A percentile compares a stretch with the other conserved stretches of the same genome.
Evolutionary conservation across 2,329 filamentous ascomycete species (phyloP).

Genomic region (Zymoseptoria ardabiliae): DNA sequence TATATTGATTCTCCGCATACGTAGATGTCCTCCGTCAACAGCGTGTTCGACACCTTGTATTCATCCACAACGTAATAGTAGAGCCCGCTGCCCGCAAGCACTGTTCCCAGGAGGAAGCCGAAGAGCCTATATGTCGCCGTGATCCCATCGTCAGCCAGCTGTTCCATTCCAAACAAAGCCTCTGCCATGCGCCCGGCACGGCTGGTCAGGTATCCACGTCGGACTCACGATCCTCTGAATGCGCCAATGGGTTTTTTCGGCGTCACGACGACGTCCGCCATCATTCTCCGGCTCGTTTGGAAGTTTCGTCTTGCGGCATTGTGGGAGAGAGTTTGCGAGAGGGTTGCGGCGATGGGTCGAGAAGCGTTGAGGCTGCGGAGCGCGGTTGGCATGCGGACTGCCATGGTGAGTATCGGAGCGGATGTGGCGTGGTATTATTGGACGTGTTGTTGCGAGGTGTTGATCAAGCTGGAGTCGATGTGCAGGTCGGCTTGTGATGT

Average conservation of each 20-base stretch:
- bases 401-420: not conserved
- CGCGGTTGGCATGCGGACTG: not conserved
- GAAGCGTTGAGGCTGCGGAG: not conserved
- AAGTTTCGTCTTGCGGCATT: slow-evolving; percentile 25
- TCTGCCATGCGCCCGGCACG: not conserved
- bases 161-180: not conserved
- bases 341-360: slow-evolving; percentile 1
- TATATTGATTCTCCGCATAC: slow-evolving; percentile 51
- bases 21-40: slow-evolving; percentile 91
- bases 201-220: not conserved
- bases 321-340: slow-evolving; percentile 6
- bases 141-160: slow-evolving; percentile 1
- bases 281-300: slow-evolving; percentile 30
- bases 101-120: slow-evolving; percentile 81
- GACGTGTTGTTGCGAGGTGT: slow-evolving; percentile 10
- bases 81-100: slow-evolving; percentile 68
- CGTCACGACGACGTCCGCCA: slow-evolving; percentile 33
- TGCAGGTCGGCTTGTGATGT: not conserved
- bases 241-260: slow-evolving; percentile 61
- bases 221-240: slow-evolving; percentile 64
- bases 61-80: slow-evolving; percentile 93
- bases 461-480: slow-evolving; percentile 9
- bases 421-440: not conserved
- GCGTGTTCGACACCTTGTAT: slow-evolving; percentile 87
- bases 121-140: slow-evolving; percentile 57